Percentiles rank a stretch among this genome's conserved stretches.
Evolutionary conservation across 2,329 filamentous ascomycete genomes (phyloP).

Genomic region (Neurospora sp.): DNA sequence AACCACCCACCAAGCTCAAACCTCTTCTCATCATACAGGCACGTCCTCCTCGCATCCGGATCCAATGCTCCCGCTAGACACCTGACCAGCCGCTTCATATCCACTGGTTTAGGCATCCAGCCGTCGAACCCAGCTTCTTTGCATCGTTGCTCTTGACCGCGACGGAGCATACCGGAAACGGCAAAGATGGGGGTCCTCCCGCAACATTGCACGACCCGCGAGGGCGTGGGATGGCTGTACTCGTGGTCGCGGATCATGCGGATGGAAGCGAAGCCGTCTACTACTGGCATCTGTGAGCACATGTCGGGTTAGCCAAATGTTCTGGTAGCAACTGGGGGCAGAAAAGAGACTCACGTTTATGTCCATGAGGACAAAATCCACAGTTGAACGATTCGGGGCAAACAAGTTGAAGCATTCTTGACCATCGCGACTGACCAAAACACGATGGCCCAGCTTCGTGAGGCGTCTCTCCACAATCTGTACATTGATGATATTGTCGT

Average conservation of each 20-base stretch:
- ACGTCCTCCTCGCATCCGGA: slow-evolving; percentile 43
- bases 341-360: slow-evolving; percentile 56
- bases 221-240: slow-evolving; percentile 41
- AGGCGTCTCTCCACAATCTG: slow-evolving; percentile 70
- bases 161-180: slow-evolving; percentile 71
- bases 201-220: slow-evolving; percentile 47
- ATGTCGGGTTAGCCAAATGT: slow-evolving; percentile 1
- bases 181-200: slow-evolving; percentile 71
- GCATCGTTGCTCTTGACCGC: slow-evolving; percentile 58
- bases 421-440: slow-evolving; percentile 67
- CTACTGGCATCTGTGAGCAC: slow-evolving; percentile 70
- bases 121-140: slow-evolving; percentile 74
- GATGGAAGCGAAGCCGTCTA: slow-evolving; percentile 70
- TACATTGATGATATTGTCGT: slow-evolving; percentile 81
- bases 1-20: slow-evolving; percentile 89
- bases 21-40: slow-evolving; percentile 56
- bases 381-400: slow-evolving; percentile 49
- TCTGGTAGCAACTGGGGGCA: neutral
- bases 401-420: slow-evolving; percentile 70
- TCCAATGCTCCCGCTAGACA: slow-evolving; percentile 62
- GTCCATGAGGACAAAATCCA: slow-evolving; percentile 81
- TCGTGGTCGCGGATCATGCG: slow-evolving; percentile 74
- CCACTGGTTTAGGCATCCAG: slow-evolving; percentile 82
- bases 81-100: slow-evolving; percentile 62
- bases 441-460: slow-evolving; percentile 62